Conservation (phyloP, 441 rosid species). For the Adansonia grandidieri region DNA sequence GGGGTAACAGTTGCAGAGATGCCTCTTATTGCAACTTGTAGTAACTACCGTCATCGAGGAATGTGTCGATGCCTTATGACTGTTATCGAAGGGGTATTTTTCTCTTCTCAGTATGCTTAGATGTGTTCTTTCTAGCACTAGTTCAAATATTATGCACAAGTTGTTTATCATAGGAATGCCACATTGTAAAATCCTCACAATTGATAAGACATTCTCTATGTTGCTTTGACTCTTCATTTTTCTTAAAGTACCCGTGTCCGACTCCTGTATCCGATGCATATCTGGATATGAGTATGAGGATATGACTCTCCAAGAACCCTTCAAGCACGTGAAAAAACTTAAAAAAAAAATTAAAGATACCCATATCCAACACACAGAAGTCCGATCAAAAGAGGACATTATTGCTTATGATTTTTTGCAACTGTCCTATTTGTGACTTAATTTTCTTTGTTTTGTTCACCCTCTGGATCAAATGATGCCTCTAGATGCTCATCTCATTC, state of each 20-base stretch:
- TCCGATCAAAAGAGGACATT: background rate
- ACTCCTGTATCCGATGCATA: too few relatives aligned
- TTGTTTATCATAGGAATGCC: background rate
- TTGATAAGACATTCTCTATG: background rate
- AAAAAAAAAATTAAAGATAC: too few relatives aligned
- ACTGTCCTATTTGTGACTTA: background rate
- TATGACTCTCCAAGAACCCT: too few relatives aligned
- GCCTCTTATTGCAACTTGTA: conserved; percentile 98
- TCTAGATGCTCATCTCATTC: conserved; percentile 72
- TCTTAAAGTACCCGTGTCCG: too few relatives aligned
- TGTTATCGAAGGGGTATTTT: conserved; percentile 82
- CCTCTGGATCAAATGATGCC: conserved; percentile 26
- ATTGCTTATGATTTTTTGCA: background rate
- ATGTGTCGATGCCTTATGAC: conserved; percentile 84
- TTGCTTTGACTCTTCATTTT: too few relatives aligned
- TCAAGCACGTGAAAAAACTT: too few relatives aligned
- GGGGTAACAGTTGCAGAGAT: conserved; percentile 88
- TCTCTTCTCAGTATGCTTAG: conserved; percentile 2
- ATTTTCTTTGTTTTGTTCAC: conserved; percentile 21
- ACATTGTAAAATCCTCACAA: background rate
- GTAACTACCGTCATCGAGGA: conserved; percentile 88
- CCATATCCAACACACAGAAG: too few relatives aligned
- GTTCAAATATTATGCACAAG: background rate
- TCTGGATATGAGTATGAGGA: too few relatives aligned
- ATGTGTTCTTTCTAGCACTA: background rate